Conservation (phyloP, 179 eudicot genomes). For the Beta corolliflora region DNA sequence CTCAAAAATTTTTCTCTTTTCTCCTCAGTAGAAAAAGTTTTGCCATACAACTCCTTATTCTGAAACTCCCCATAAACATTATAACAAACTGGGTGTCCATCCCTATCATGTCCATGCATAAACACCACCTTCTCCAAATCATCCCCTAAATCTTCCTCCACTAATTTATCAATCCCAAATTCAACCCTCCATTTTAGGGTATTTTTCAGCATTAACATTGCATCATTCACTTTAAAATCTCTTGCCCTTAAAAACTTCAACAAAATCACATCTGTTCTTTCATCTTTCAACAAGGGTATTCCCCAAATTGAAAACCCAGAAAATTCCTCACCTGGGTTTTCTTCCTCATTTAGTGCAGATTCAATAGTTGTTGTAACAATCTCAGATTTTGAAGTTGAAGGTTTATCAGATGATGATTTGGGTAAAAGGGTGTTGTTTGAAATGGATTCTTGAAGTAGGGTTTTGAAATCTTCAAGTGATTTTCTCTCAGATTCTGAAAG, state of each 20-base stretch:
- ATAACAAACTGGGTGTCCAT: slow-evolving; percentile 72
- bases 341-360: slow-evolving; percentile 29
- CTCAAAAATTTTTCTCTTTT: slow-evolving; percentile 55
- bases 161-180: slow-evolving; percentile 57
- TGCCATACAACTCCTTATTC: slow-evolving; percentile 58
- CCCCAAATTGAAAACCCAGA: slow-evolving; percentile 83
- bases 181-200: slow-evolving; percentile 63
- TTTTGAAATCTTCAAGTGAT: slow-evolving; percentile 63
- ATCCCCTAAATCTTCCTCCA: slow-evolving; percentile 40
- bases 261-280: slow-evolving; percentile 63
- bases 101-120: slow-evolving; percentile 59
- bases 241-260: slow-evolving; percentile 80
- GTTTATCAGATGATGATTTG: slow-evolving; percentile 25
- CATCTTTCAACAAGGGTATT: slow-evolving; percentile 67
- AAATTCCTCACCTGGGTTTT: slow-evolving; percentile 8
- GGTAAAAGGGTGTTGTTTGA: slow-evolving; percentile 49
- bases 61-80: slow-evolving; percentile 68
- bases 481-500: slow-evolving; percentile 60
- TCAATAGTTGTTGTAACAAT: slow-evolving; percentile 17
- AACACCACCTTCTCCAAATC: slow-evolving; percentile 54
- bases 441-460: slow-evolving; percentile 48
- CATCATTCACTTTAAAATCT: slow-evolving; percentile 85
- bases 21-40: slow-evolving; percentile 58
- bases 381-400: slow-evolving; percentile 4
- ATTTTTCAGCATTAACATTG: slow-evolving; percentile 65